phyloP scores from a whole-genome alignment of 73 alveolate species.

The Tetrahymena elliotti region DNA sequence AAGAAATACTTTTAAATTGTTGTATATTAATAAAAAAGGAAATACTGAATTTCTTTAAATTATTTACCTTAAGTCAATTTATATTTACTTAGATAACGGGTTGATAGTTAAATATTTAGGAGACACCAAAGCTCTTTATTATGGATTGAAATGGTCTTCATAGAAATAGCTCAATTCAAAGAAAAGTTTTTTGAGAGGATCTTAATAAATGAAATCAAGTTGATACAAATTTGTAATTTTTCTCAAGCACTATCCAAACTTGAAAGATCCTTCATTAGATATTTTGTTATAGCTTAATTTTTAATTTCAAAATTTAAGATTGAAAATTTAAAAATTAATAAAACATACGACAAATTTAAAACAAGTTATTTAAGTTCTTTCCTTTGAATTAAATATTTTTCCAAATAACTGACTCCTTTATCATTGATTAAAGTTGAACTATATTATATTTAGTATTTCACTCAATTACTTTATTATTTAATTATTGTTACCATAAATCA shows the following conservation, averaged over 20 bases:
- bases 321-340: too few species aligned
- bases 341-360: background rate
- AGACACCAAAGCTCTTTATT: background rate
- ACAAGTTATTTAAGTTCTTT: background rate
- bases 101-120: background rate
- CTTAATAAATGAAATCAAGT: background rate
- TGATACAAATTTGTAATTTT: background rate
- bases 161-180: background rate
- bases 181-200: background rate
- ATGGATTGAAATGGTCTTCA: background rate
- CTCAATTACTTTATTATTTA: too few species aligned
- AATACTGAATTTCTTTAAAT: too few species aligned
- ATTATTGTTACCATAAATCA: background rate
- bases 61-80: background rate
- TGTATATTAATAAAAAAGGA: too few species aligned
- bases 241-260: background rate
- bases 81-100: background rate
- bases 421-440: background rate
- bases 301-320: too few species aligned
- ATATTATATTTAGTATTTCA: too few species aligned
- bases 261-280: background rate
- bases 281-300: background rate
- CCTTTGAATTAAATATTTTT: background rate
- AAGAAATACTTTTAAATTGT: too few species aligned
- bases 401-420: background rate